Evolutionary conservation across 1,284 basidiomycete species (phyloP), one percentile per base, ranked within the genome.

Genomic region (Veloboletus limbatus): DNA sequence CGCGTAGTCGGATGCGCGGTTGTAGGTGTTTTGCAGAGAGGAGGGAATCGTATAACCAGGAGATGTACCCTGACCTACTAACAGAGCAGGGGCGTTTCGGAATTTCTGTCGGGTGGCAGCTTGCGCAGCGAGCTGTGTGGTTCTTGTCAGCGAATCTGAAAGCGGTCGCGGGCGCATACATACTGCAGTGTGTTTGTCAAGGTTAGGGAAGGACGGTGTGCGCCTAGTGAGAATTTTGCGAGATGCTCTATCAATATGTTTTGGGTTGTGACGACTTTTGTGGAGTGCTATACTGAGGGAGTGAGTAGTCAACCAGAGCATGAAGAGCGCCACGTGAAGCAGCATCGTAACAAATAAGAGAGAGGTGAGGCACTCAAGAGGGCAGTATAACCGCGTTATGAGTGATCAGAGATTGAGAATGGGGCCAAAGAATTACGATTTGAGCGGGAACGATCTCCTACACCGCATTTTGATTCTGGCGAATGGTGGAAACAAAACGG

Each of bases 1-100:
- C 4, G 39, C 57, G 17, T 41, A 11, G 34, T 62, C 56, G 41
- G 60, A 53, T 9, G 57, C 59, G 6, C 33, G 51, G 36, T 60
- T 24, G 33, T 52, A 63, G 27, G 37, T 11, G 7, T 25, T 18
- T 40, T 42, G 48, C 5, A 63, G 47, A 7, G 48, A 46, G 11
- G 47, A n/a, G n/a, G 60, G 45, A 14, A 59, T 40, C 27, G 17
- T 7, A n/a, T 57, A 51, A 18, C 40, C 34, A 16, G 41, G 39
- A 11, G 26, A 54, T 7, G 39, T 48, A 7, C 41, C 40, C 6
- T 45, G 45, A 16, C 45, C 43, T 21, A 54, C 41, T 0, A 59
- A 32, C 18, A 62, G 32, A 10, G 43, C 37, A 31, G 51, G 44
- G 3, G 60, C 57, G 16, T 57, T 47, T 38, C 22, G 43, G 8